Evolutionary conservation across 176 grass and related monocot species (phyloP).

Genomic region (Oryza coarctata): DNA sequence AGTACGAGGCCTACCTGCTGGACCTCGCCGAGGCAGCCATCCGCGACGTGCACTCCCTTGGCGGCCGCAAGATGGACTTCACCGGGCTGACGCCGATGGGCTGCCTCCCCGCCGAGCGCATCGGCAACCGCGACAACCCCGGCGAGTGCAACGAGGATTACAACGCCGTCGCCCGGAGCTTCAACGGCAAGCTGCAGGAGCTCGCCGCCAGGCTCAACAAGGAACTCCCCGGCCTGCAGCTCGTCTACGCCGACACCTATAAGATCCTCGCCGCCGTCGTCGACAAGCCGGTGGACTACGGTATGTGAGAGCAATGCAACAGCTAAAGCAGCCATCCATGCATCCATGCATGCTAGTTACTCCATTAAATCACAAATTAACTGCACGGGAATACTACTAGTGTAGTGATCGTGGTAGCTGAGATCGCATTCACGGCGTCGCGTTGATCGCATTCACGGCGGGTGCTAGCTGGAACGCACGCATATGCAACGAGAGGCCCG

Average conservation of each 20-base stretch:
- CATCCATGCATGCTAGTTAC: no score
- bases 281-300: slow-evolving; percentile 35
- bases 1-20: slow-evolving; percentile 47
- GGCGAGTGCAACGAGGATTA: slow-evolving; percentile 52
- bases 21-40: slow-evolving; percentile 40
- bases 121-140: slow-evolving; percentile 30
- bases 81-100: slow-evolving; percentile 51
- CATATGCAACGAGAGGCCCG: no score
- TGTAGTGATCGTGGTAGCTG: no score
- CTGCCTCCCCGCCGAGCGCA: slow-evolving; percentile 47
- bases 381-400: not conserved
- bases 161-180: slow-evolving; percentile 52
- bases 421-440: no score
- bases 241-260: slow-evolving; percentile 53
- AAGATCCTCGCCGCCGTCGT: slow-evolving; percentile 40
- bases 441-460: no score
- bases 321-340: no score
- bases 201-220: slow-evolving; percentile 39
- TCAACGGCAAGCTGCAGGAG: slow-evolving; percentile 45
- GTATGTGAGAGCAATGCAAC: not conserved
- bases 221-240: not conserved
- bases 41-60: slow-evolving; percentile 38
- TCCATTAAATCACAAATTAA: not conserved
- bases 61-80: slow-evolving; percentile 57
- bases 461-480: no score